Base-by-base conservation (phyloP, 2,329 filamentous ascomycete genomes). In the Aspergillus sp. region DNA sequence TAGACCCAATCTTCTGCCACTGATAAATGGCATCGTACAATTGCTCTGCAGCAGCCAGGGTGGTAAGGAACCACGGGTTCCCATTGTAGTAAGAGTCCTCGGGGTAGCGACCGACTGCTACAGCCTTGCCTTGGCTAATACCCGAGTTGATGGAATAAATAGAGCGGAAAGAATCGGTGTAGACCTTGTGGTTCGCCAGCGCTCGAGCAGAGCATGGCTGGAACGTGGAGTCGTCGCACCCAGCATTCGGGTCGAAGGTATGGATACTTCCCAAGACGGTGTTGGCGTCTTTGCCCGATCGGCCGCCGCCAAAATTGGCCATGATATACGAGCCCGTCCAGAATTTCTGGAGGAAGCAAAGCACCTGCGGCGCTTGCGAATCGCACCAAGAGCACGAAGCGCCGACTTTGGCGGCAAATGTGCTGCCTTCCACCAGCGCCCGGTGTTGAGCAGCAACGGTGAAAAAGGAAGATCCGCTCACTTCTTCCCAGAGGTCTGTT, bases 51-150 rank as follows among this genome's bases (percentile, higher is more conserved):
- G 88, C 88, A 1, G 88, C 88, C 29, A 91, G 78, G 1, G 88
- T 93, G 61, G 81, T 81, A 11, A 93, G 79, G 62, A 91, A 81
- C 89, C 89, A 94, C 2, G 89, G 89, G 68, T 94, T 91, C 1
- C 88, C 89, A 55, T 84, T 83, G 69, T 86, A 88, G 72, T 92
- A 94, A 3, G 77, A 71, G 60, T 95, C 89, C 68, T 89, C 86
- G 0, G 84, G 71, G 65, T 90, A 89, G 50, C 87, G 78, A 42
- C 87, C 86, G 10, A 79, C 71, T 1, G 76, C 73, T 19, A 78
- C 72, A 16, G 66, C 68, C 11, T 52, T 41, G 4, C 67, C 68
- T 9, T 57, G 52, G 5, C 53, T 46, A 16, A 67, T 64, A 5
- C 64, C 67, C 7, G 58, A 57, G 46, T 74, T 72, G 72, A 93